Evolutionary conservation across 306 rosid species (phyloP), one percentile per base, ranked within the genome.

Genomic region (Cucumis hystrix): DNA sequence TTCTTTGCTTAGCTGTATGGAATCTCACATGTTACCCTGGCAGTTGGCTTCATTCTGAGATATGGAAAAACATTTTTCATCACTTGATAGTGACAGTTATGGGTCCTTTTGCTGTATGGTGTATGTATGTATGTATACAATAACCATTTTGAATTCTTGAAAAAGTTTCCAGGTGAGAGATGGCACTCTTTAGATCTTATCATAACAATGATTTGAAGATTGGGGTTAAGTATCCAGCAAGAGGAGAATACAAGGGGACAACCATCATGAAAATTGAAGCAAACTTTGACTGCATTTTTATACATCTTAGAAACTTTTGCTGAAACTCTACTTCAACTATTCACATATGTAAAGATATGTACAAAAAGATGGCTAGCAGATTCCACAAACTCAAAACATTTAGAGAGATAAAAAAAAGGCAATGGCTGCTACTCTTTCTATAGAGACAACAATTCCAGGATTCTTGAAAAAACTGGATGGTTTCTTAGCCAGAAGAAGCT

Each of bases 311-410:
- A 82, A 80, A 47, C 77, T 79, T 66, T 82, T 43, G 81, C 81
- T 77, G 81, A 87, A 85, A 84, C 40, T 83, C 82, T 82, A 37
- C 71, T 71, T 7, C 79, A 74, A 85, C 72, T 83, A 83, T 82
- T 85, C 88, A 87, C 88, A 89, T 77, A 78, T 78, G 72, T 75
- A 79, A 74, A 77, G 65, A 80, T 79, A 83, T 89, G 80, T 84
- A 88, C 92, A 90, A 61, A 79, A 85, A 58, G 65, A 86, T 18
- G 59, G 47, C 74, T 77, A 43, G 80, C 74, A 78, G 79, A 75
- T 87, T 80, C 75, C 37, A 76, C 64, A 85, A 86, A 83, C 86
- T 89, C 74, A 85, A 81, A 67, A 84, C 86, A 87, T 86, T 21
- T 47, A 47, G 54, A 52, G n/a, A 52, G n/a, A 52, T 78, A 83